These are phyloP conservation scores for Ceratocystis ficicola DNA, from an alignment of 2,329 filamentous ascomycete genomes.

Conservation along the genomic window DNA sequence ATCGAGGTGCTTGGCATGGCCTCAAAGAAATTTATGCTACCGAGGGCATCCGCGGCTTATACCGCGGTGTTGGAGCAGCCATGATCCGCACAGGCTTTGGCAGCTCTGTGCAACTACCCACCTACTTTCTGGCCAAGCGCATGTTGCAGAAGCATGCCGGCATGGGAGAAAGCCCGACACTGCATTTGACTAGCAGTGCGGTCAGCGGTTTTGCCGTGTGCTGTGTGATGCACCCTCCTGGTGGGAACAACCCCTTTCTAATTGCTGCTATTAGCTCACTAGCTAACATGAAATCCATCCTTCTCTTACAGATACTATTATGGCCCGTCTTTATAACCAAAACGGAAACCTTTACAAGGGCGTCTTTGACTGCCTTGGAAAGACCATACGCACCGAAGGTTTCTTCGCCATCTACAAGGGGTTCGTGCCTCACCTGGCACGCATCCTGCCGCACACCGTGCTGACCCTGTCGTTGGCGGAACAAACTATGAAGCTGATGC, in stretches of 20 bases:
- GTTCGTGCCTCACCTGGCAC: slow-evolving; percentile 83
- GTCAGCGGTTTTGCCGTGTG: slow-evolving; percentile 92
- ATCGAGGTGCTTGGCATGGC: slow-evolving; percentile 75
- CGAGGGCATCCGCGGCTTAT: slow-evolving; percentile 72
- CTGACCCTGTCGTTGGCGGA: slow-evolving; percentile 86
- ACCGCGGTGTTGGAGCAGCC: slow-evolving; percentile 79
- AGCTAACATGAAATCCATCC: slow-evolving; percentile 1
- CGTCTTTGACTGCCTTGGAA: slow-evolving; percentile 80
- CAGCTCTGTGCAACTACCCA: slow-evolving; percentile 89
- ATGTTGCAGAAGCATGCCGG: slow-evolving; percentile 67
- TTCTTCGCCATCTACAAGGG: slow-evolving; percentile 93
- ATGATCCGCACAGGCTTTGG: slow-evolving; percentile 96
- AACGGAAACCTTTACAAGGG: slow-evolving; percentile 93
- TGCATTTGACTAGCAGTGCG: slow-evolving; percentile 82
- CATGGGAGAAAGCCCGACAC: slow-evolving; percentile 78
- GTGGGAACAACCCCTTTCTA: slow-evolving; percentile 36
- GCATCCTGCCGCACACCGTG: slow-evolving; percentile 92
- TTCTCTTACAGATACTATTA: slow-evolving; percentile 61
- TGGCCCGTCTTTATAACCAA: slow-evolving; percentile 98
- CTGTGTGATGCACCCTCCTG: slow-evolving; percentile 93
- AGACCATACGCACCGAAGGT: slow-evolving; percentile 86
- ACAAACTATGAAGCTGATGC: slow-evolving; percentile 89
- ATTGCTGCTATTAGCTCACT: background rate
- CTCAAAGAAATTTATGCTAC: slow-evolving; percentile 61
- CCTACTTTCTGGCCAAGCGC: slow-evolving; percentile 95